phyloP scores from a whole-genome alignment of 2,329 filamentous ascomycete species.

The Oidium heveae region DNA sequence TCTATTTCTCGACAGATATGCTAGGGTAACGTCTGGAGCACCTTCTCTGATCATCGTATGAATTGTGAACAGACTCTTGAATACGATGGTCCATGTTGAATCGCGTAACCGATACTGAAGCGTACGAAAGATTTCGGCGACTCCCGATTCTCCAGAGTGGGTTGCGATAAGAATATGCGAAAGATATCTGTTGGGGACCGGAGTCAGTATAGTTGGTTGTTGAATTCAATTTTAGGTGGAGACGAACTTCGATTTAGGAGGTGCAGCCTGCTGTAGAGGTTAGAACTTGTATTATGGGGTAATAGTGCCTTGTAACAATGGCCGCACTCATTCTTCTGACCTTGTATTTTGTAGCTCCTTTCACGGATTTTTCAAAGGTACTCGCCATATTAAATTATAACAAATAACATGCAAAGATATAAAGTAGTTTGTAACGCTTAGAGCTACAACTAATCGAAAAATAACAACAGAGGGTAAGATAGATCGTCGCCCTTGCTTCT shows the following conservation, averaged over 20 bases:
- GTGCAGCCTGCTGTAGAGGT: constrained; percentile 41
- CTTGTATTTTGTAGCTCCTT: constrained; percentile 96
- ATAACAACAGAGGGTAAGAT: too few species aligned
- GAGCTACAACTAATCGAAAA: too few species aligned
- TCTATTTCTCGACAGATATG: constrained; percentile 60
- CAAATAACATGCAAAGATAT: background rate
- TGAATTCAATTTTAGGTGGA: background rate
- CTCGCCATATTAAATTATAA: constrained; percentile 33
- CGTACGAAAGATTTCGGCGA: constrained; percentile 85
- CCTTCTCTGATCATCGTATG: constrained; percentile 97
- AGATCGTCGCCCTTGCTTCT: too few species aligned
- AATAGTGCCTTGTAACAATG: background rate
- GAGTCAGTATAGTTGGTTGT: constrained; percentile 5
- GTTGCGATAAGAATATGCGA: constrained; percentile 93
- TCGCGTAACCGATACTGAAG: constrained; percentile 74
- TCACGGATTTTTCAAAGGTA: constrained; percentile 97
- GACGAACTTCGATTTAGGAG: constrained; percentile 84
- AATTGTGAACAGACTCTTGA: constrained; percentile 87
- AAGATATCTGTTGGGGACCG: constrained; percentile 24
- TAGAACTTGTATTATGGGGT: background rate
- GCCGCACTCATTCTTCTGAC: constrained; percentile 20
- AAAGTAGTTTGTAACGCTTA: background rate
- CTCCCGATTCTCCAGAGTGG: constrained; percentile 78
- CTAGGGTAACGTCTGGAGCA: constrained; percentile 64
- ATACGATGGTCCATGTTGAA: constrained; percentile 98